Conservation (phyloP, 345 rosid species). For the Eucalyptus lansdowneana region DNA sequence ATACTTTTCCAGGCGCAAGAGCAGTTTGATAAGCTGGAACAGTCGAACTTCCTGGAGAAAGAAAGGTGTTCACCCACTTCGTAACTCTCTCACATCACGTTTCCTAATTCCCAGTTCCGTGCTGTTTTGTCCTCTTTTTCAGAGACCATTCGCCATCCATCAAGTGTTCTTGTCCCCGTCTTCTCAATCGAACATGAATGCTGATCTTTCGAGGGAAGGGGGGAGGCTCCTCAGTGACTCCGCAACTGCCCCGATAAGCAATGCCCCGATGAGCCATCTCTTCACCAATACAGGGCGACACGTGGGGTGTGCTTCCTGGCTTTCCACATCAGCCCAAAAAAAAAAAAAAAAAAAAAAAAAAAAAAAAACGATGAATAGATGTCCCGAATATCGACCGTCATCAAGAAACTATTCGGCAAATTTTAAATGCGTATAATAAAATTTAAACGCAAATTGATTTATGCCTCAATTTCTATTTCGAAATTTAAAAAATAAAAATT, state of each 20-base stretch:
- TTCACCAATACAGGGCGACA: neutral
- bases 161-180: neutral
- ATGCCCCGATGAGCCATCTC: neutral
- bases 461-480: too few relatives aligned
- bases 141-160: neutral
- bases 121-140: neutral
- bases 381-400: rapidly evolving
- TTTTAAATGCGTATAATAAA: rapidly evolving
- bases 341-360: rapidly evolving
- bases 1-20: rapidly evolving
- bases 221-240: neutral
- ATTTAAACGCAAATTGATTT: too few relatives aligned
- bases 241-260: neutral
- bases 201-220: neutral
- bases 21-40: neutral
- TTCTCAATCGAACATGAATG: neutral
- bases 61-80: neutral
- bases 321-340: neutral
- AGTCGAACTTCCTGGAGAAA: neutral
- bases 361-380: too few relatives aligned
- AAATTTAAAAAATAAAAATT: too few relatives aligned
- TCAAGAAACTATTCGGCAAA: too few relatives aligned
- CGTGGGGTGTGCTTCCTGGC: neutral
- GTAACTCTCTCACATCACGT: neutral
- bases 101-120: neutral